These are phyloP conservation scores for Cyberlindnera galapagoensis DNA, from an alignment of 805 yeast species.

Conservation along the genomic window DNA sequence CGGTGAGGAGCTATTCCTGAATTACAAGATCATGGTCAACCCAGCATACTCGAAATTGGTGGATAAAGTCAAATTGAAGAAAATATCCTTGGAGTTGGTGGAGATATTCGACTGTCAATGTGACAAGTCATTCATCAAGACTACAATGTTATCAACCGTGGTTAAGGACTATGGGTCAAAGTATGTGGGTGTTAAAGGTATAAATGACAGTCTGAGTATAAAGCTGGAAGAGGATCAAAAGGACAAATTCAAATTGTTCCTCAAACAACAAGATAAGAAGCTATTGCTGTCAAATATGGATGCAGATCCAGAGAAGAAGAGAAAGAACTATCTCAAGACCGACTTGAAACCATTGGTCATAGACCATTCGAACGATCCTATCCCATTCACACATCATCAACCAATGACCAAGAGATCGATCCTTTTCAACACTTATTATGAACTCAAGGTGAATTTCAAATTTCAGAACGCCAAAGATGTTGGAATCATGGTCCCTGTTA, in stretches of 20 bases:
- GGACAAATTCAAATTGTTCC: conserved; percentile 23
- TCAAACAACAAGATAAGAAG: conserved; percentile 27
- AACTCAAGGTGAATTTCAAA: conserved; percentile 34
- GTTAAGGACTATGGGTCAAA: conserved; percentile 7
- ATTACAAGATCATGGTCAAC: conserved; percentile 33
- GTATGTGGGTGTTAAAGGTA: conserved; percentile 12
- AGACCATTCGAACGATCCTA: conserved; percentile 16
- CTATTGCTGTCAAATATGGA: conserved; percentile 20
- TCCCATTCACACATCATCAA: conserved; percentile 36
- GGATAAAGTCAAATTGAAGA: conserved; percentile 34
- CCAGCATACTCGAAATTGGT: conserved; percentile 7
- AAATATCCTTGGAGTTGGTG: conserved; percentile 40
- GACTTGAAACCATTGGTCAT: conserved; percentile 26
- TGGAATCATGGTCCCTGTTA: conserved; percentile 43
- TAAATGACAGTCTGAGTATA: conserved; percentile 16
- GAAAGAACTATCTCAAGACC: too few relatives aligned
- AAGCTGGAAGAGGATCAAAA: conserved; percentile 22
- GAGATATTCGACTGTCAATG: conserved; percentile 41
- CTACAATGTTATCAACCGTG: conserved; percentile 30
- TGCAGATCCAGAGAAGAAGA: too few relatives aligned
- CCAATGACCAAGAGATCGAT: conserved; percentile 46
- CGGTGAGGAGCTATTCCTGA: conserved; percentile 38
- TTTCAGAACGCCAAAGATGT: conserved; percentile 47
- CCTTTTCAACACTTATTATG: conserved; percentile 46
- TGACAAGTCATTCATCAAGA: conserved; percentile 38